phyloP scores from a whole-genome alignment of 2,329 filamentous ascomycete species.

The Arthrobotrys sphaeroides region DNA sequence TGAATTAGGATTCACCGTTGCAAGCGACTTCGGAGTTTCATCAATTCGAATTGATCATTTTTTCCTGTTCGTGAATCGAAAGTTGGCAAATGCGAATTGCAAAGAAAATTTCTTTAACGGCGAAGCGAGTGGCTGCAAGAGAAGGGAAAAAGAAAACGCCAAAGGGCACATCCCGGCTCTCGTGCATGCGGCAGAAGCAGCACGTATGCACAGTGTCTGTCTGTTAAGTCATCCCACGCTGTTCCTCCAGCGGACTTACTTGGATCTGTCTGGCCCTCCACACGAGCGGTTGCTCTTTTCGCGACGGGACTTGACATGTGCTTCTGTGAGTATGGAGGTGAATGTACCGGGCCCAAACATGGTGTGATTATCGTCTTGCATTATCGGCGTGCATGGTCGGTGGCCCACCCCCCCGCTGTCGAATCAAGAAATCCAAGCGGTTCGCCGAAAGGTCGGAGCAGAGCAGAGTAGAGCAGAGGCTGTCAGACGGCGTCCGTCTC shows the following conservation, averaged over 20 bases:
- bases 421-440: neutral
- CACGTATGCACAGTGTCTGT: neutral
- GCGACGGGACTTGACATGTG: slow-evolving; percentile 13
- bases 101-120: slow-evolving; percentile 35
- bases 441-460: slow-evolving; percentile 23
- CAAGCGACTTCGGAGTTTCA: slow-evolving; percentile 22
- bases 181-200: neutral
- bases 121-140: slow-evolving; percentile 3
- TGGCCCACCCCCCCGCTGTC: neutral
- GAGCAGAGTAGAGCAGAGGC: neutral
- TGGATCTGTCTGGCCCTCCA: neutral
- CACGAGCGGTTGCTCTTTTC: slow-evolving; percentile 19
- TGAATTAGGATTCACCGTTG: slow-evolving; percentile 4
- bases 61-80: neutral
- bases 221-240: slow-evolving; percentile 34
- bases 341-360: too few species aligned
- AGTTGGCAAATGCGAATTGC: slow-evolving; percentile 17
- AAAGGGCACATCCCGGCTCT: neutral
- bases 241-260: neutral
- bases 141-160: neutral
- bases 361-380: slow-evolving; percentile 51
- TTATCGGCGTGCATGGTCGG: slow-evolving; percentile 35
- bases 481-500: slow-evolving; percentile 30
- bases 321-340: too few species aligned
- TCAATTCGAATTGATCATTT: neutral